These are phyloP conservation scores for Aspergillus fumigatus DNA, from an alignment of 2,329 filamentous ascomycete genomes.

Conservation along the genomic window DNA sequence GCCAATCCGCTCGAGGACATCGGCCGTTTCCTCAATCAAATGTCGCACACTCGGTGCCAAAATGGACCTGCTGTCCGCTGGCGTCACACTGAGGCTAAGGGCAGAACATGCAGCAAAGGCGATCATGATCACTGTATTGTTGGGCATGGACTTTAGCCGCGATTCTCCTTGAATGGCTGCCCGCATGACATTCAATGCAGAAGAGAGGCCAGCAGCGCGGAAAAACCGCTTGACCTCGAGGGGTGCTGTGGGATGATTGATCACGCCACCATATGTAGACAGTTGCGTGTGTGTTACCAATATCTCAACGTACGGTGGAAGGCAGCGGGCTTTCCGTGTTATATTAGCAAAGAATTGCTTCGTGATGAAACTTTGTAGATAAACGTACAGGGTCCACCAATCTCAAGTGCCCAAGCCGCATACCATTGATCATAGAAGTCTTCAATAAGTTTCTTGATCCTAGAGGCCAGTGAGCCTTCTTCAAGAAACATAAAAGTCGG, in stretches of 20 bases:
- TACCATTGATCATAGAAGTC: constrained; percentile 64
- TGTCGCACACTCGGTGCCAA: constrained; percentile 60
- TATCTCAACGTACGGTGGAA: constrained; percentile 72
- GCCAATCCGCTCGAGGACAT: constrained; percentile 65
- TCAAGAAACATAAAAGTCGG: constrained; percentile 6
- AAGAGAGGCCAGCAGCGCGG: constrained; percentile 65
- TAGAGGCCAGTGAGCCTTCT: constrained; percentile 1
- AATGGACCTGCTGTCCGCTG: constrained; percentile 51
- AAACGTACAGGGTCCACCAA: constrained; percentile 48
- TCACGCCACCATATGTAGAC: constrained; percentile 69
- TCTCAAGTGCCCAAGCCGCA: constrained; percentile 56
- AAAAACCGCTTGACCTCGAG: constrained; percentile 69
- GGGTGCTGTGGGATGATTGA: constrained; percentile 69
- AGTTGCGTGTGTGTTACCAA: constrained; percentile 67
- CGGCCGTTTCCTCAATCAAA: constrained; percentile 64
- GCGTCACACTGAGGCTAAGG: constrained; percentile 58
- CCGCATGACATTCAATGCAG: constrained; percentile 69
- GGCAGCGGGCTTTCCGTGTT: constrained; percentile 36
- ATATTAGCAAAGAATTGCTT: constrained; percentile 32
- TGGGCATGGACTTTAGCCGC: constrained; percentile 69
- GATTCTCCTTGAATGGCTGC: constrained; percentile 68
- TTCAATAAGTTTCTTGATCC: constrained; percentile 58
- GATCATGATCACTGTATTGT: constrained; percentile 75
- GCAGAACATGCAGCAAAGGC: constrained; percentile 69
- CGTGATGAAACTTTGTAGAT: background rate